These are phyloP conservation scores for Neoarthrinium moseri DNA, from an alignment of 2,329 filamentous ascomycete genomes.

Conservation along the genomic window DNA sequence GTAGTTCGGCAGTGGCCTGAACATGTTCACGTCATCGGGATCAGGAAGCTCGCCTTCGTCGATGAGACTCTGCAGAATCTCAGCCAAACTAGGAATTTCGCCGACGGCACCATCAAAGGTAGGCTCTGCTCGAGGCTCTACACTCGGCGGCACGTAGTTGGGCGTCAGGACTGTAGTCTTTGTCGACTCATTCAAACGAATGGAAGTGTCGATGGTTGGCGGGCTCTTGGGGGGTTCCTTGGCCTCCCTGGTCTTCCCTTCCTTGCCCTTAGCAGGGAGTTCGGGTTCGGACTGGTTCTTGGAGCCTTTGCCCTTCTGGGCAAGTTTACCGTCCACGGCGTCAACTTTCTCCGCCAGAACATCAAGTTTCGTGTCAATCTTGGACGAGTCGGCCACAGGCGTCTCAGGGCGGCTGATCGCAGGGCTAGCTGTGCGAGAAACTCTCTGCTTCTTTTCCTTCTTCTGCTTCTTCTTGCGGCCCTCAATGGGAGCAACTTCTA, in stretches of 20 bases:
- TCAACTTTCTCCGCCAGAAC: constrained; percentile 18
- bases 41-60: constrained; percentile 31
- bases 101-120: constrained; percentile 29
- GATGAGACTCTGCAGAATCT: constrained; percentile 38
- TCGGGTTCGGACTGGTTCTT: constrained; percentile 12
- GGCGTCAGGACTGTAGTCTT: constrained; percentile 33
- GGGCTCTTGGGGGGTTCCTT: constrained; percentile 26
- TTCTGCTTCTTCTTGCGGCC: constrained; percentile 85
- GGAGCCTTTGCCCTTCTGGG: constrained; percentile 17
- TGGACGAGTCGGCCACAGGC: constrained; percentile 25
- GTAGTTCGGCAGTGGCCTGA: constrained; percentile 34
- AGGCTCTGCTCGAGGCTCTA: constrained; percentile 25
- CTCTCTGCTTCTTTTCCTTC: constrained; percentile 66
- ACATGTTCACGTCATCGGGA: constrained; percentile 35
- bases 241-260: constrained; percentile 19
- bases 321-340: constrained; percentile 16
- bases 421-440: constrained; percentile 27
- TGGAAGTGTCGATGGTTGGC: constrained; percentile 26
- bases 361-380: constrained; percentile 27
- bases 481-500: constrained; percentile 68
- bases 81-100: constrained; percentile 27
- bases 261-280: constrained; percentile 21
- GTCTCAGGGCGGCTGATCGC: constrained; percentile 27
- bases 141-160: constrained; percentile 26
- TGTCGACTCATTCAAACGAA: constrained; percentile 31